phyloP scores from a whole-genome alignment of 2,329 filamentous ascomycete species.

The Nigrograna mackinnonii region DNA sequence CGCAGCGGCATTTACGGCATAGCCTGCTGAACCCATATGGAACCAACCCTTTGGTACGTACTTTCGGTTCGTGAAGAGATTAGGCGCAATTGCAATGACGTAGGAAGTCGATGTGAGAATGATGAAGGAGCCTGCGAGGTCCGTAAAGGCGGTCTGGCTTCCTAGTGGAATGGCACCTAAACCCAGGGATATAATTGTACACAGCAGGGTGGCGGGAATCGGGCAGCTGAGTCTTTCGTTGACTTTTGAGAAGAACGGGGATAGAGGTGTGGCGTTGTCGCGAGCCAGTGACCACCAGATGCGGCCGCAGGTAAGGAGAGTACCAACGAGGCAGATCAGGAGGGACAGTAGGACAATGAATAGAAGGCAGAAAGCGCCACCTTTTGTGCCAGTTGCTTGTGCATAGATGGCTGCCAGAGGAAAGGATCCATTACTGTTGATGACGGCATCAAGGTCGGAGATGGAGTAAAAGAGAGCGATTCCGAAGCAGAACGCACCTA shows the following conservation, averaged over 20 bases:
- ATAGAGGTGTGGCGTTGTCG: constrained; percentile 58
- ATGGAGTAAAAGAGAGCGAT: constrained; percentile 53
- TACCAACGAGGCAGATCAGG: constrained; percentile 54
- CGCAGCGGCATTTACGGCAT: constrained; percentile 52
- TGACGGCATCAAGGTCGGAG: constrained; percentile 43
- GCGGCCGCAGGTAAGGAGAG: constrained; percentile 60
- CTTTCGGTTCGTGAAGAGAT: constrained; percentile 56
- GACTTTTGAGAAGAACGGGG: constrained; percentile 50
- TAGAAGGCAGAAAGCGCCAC: constrained; percentile 35
- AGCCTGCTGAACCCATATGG: constrained; percentile 56
- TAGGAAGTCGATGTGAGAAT: constrained; percentile 60
- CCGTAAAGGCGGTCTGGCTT: constrained; percentile 65
- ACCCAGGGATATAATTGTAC: constrained; percentile 43
- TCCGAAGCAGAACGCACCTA: constrained; percentile 27
- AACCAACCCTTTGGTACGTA: constrained; percentile 59
- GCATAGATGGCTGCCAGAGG: constrained; percentile 67
- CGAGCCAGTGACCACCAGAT: constrained; percentile 63
- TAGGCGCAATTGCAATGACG: constrained; percentile 51
- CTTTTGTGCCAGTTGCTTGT: constrained; percentile 43
- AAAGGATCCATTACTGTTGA: constrained; percentile 50
- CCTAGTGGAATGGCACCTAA: constrained; percentile 62
- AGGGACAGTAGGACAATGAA: constrained; percentile 55
- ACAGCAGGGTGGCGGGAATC: constrained; percentile 56
- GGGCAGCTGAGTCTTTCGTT: constrained; percentile 45
- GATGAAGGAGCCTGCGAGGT: constrained; percentile 62